phyloP scores from a whole-genome alignment of 495 filamentous ascomycete species.

The Glonium stellatum region DNA sequence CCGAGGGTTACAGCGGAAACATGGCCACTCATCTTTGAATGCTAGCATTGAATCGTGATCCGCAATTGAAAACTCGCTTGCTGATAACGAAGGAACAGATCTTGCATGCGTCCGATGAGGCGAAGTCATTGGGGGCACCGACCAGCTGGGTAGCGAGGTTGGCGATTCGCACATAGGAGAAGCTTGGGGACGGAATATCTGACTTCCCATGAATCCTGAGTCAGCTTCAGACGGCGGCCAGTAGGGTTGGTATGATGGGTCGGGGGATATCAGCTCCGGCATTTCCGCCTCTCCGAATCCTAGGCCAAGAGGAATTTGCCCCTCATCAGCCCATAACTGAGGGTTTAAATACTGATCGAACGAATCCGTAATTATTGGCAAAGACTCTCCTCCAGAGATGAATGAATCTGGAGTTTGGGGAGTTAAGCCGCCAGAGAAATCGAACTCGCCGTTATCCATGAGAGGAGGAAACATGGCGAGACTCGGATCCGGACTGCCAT shows the following conservation, averaged over 20 bases:
- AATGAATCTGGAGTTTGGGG: slow-evolving; percentile 26
- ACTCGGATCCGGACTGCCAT: slow-evolving; percentile 18
- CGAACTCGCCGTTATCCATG: slow-evolving; percentile 12
- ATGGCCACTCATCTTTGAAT: slow-evolving; percentile 20
- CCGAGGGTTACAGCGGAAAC: slow-evolving; percentile 13
- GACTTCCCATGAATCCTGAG: slow-evolving; percentile 5
- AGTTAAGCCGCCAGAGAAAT: slow-evolving; percentile 14
- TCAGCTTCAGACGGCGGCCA: slow-evolving; percentile 16
- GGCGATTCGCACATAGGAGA: slow-evolving; percentile 21
- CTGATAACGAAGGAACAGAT: slow-evolving; percentile 20
- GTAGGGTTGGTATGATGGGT: slow-evolving; percentile 6
- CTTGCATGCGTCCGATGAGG: slow-evolving; percentile 15
- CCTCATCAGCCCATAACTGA: slow-evolving; percentile 19
- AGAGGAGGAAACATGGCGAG: slow-evolving; percentile 13
- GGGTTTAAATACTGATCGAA: slow-evolving; percentile 19
- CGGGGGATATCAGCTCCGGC: slow-evolving; percentile 10
- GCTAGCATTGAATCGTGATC: slow-evolving; percentile 15
- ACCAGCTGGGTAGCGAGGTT: slow-evolving; percentile 16
- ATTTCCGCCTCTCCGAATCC: slow-evolving; percentile 20
- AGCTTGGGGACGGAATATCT: slow-evolving; percentile 7
- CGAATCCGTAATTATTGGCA: slow-evolving; percentile 12
- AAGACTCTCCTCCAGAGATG: slow-evolving; percentile 7
- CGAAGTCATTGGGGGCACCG: slow-evolving; percentile 10
- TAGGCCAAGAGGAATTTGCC: slow-evolving; percentile 18
- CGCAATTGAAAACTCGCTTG: slow-evolving; percentile 19